Percentiles rank a stretch among this genome's conserved stretches.
Conservation (phyloP, 2,329 filamentous ascomycete genomes). For the Curvularia verruculosa region DNA sequence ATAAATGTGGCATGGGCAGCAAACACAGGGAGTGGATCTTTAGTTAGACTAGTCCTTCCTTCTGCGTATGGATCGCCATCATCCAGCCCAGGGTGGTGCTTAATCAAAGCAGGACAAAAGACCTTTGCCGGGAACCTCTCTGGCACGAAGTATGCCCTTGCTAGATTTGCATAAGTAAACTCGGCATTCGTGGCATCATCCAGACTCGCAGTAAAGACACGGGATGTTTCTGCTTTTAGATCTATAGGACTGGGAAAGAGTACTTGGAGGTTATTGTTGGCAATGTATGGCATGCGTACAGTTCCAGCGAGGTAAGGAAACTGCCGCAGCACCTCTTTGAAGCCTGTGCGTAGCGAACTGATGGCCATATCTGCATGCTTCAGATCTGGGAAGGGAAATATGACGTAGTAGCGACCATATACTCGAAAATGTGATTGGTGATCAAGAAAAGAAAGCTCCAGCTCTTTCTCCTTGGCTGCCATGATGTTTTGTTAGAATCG, state of each 20-base stretch:
- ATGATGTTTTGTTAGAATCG: not conserved
- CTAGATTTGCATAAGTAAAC: slow-evolving; percentile 14
- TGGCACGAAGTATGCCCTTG: slow-evolving; percentile 18
- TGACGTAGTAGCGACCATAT: slow-evolving; percentile 22
- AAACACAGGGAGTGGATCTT: slow-evolving; percentile 26
- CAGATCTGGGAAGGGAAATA: slow-evolving; percentile 25
- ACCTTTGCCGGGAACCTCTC: slow-evolving; percentile 11
- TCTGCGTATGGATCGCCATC: slow-evolving; percentile 20
- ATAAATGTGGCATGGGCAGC: slow-evolving; percentile 35
- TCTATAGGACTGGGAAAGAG: slow-evolving; percentile 16
- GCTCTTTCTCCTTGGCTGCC: slow-evolving; percentile 4
- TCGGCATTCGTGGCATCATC: slow-evolving; percentile 1
- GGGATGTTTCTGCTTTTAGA: slow-evolving; percentile 12
- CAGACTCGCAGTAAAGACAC: slow-evolving; percentile 14
- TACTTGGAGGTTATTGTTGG: slow-evolving; percentile 12
- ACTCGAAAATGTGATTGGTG: slow-evolving; percentile 25
- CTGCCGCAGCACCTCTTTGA: slow-evolving; percentile 18
- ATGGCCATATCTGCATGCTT: slow-evolving; percentile 16
- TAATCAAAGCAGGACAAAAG: slow-evolving; percentile 19
- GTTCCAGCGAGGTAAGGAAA: slow-evolving; percentile 27
- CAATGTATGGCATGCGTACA: slow-evolving; percentile 12
- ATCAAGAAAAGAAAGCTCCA: slow-evolving; percentile 25
- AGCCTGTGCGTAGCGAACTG: slow-evolving; percentile 14
- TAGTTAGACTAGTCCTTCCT: slow-evolving; percentile 11
- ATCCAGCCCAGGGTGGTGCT: slow-evolving; percentile 20